Evolutionary conservation across 2,329 filamentous ascomycete genomes (phyloP).

Genomic region (Alternaria sp.): DNA sequence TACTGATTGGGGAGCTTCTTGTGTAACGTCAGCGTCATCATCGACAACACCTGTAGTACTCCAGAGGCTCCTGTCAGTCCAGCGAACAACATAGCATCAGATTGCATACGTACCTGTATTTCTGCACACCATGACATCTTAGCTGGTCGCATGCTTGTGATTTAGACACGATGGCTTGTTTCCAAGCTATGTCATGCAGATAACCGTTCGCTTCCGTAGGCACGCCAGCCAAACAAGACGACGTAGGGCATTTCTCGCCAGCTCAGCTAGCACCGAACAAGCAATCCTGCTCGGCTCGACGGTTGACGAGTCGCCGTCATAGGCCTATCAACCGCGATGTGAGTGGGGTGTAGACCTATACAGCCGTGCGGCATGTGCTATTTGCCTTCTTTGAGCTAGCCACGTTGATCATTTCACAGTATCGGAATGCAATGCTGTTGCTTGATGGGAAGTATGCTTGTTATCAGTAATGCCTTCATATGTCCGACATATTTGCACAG

Average conservation of each 20-base stretch:
- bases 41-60: slow-evolving; percentile 14
- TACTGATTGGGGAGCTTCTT: slow-evolving; percentile 6
- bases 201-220: slow-evolving; percentile 38
- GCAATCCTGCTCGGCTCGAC: slow-evolving; percentile 31
- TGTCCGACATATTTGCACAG: slow-evolving; percentile 7
- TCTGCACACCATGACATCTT: slow-evolving; percentile 19
- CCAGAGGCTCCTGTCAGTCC: slow-evolving; percentile 7
- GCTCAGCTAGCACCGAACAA: slow-evolving; percentile 38
- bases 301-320: slow-evolving; percentile 17
- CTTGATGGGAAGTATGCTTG: slow-evolving; percentile 22
- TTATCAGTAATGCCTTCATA: slow-evolving; percentile 8
- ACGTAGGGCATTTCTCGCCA: slow-evolving; percentile 32
- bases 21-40: slow-evolving; percentile 15
- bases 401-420: slow-evolving; percentile 27
- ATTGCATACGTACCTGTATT: slow-evolving; percentile 12
- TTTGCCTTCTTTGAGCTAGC: slow-evolving; percentile 28
- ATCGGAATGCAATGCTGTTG: slow-evolving; percentile 27
- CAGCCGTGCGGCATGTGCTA: slow-evolving; percentile 28
- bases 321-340: slow-evolving; percentile 14
- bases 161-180: slow-evolving; percentile 10
- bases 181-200: slow-evolving; percentile 38
- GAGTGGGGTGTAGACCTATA: slow-evolving; percentile 8
- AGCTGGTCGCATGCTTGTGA: slow-evolving; percentile 15
- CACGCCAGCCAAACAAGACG: slow-evolving; percentile 39
- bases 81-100: slow-evolving; percentile 9